Conservation (phyloP, 345 rosid genomes). For the Eucalyptus shirleyi region DNA sequence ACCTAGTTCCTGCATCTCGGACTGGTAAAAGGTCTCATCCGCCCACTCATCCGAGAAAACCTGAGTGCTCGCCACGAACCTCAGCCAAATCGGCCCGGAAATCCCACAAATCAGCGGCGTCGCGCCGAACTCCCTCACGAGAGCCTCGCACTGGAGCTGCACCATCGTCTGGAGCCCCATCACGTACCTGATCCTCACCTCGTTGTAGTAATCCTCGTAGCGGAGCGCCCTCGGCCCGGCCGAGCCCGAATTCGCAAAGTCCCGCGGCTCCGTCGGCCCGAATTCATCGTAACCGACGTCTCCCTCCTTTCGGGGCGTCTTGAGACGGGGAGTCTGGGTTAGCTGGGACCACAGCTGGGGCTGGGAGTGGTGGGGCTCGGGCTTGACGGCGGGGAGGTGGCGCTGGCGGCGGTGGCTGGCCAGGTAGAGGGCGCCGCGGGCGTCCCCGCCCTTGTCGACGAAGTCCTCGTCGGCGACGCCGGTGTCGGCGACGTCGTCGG, state of each 20-base stretch:
- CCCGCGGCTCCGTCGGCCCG: conserved; percentile 38
- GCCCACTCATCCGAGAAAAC: conserved; percentile 53
- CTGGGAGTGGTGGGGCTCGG: conserved; percentile 16
- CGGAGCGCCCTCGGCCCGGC: background rate
- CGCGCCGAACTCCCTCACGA: conserved; percentile 44
- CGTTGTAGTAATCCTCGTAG: conserved; percentile 47
- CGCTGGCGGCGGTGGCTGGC: conserved; percentile 17
- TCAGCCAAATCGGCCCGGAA: conserved; percentile 42
- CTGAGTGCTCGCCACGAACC: conserved; percentile 34
- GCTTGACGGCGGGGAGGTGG: background rate
- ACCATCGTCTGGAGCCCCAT: conserved; percentile 60
- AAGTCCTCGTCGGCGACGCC: conserved; percentile 55
- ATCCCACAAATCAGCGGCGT: conserved; percentile 60
- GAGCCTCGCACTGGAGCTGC: conserved; percentile 61
- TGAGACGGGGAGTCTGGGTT: background rate
- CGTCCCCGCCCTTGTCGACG: conserved; percentile 23
- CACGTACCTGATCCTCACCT: conserved; percentile 60
- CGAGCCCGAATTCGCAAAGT: conserved; percentile 21
- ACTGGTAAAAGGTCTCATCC: conserved; percentile 30
- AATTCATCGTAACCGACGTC: background rate
- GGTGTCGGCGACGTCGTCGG: conserved; percentile 34
- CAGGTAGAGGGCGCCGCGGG: conserved; percentile 34
- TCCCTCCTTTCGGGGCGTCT: conserved; percentile 5
- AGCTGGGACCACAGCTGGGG: conserved; percentile 30
- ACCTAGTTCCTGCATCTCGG: conserved; percentile 40